Evolutionary conservation across 2,329 filamentous ascomycete genomes (phyloP).

Genomic region (Penicillium verrucosum): DNA sequence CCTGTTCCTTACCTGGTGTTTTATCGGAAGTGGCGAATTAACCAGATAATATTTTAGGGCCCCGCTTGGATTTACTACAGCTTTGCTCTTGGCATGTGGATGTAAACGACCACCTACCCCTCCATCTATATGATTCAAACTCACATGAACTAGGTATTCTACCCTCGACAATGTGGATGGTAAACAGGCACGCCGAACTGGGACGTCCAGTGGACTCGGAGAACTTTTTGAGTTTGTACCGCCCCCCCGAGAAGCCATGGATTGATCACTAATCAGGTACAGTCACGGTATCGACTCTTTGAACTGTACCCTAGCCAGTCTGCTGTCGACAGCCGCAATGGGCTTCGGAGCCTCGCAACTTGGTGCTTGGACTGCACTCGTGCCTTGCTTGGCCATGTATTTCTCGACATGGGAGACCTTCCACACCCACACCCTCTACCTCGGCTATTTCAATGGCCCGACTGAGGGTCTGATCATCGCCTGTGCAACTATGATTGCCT

Average conservation of each 20-base stretch:
- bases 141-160: conserved; percentile 58
- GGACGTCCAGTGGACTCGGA: conserved; percentile 88
- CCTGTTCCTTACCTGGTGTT: not conserved
- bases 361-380: conserved; percentile 85
- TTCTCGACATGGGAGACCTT: conserved; percentile 99
- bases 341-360: conserved; percentile 78
- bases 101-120: conserved; percentile 53
- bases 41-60: conserved; percentile 51
- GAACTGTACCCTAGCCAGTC: conserved; percentile 89
- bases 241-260: conserved; percentile 3
- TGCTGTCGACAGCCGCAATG: conserved; percentile 91
- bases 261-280: conserved; percentile 23
- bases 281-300: conserved; percentile 94
- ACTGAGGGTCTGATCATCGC: conserved; percentile 93
- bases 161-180: conserved; percentile 99
- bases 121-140: not conserved
- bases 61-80: conserved; percentile 93
- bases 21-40: not conserved
- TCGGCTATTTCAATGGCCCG: conserved; percentile 94
- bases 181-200: conserved; percentile 92
- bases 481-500: conserved; percentile 77
- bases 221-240: conserved; percentile 80
- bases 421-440: conserved; percentile 93
- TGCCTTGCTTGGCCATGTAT: conserved; percentile 95
- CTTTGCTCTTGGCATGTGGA: conserved; percentile 93